Conservation (phyloP, 2,329 filamentous ascomycete species). For the Neofusicoccum cordaticola region DNA sequence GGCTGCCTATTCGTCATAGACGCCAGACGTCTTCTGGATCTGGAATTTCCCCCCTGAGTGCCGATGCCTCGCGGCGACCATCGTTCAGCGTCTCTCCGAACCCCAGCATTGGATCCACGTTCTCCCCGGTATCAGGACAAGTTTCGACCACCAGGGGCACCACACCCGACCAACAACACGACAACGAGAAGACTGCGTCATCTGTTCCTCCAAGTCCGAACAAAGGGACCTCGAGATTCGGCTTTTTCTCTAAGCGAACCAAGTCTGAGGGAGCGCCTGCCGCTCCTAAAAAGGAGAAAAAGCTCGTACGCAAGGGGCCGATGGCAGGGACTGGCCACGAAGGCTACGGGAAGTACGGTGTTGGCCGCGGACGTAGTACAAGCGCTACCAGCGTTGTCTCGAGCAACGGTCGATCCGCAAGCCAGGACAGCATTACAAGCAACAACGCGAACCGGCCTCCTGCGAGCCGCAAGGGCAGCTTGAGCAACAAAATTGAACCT, state of each 20-base stretch:
- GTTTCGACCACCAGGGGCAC: slow-evolving; percentile 28
- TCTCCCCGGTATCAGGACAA: slow-evolving; percentile 22
- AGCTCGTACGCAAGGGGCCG: slow-evolving; percentile 66
- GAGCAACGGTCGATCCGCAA: slow-evolving; percentile 47
- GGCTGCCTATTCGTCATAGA: slow-evolving; percentile 47
- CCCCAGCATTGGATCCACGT: slow-evolving; percentile 29
- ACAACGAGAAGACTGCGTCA: slow-evolving; percentile 29
- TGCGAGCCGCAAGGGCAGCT: slow-evolving; percentile 43
- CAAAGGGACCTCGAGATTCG: slow-evolving; percentile 65
- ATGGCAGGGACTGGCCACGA: slow-evolving; percentile 93
- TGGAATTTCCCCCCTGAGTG: not conserved
- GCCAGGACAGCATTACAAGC: slow-evolving; percentile 38
- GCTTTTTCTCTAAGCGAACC: slow-evolving; percentile 71
- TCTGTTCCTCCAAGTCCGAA: slow-evolving; percentile 53
- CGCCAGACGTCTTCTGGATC: slow-evolving; percentile 47
- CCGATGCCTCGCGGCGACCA: not conserved
- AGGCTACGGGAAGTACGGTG: slow-evolving; percentile 68
- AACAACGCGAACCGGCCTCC: slow-evolving; percentile 34
- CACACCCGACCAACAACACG: slow-evolving; percentile 40
- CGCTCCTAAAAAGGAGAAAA: slow-evolving; percentile 54
- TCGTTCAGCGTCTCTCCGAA: slow-evolving; percentile 30
- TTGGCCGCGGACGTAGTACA: slow-evolving; percentile 61
- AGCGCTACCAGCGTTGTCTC: slow-evolving; percentile 52
- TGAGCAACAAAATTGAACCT: slow-evolving; percentile 39
- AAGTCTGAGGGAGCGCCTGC: slow-evolving; percentile 57